A percentile compares a stretch with the other conserved stretches of the same genome.
Evolutionary conservation across 1,284 basidiomycete species (phyloP).

Genomic region (Heterobasidion annosum): DNA sequence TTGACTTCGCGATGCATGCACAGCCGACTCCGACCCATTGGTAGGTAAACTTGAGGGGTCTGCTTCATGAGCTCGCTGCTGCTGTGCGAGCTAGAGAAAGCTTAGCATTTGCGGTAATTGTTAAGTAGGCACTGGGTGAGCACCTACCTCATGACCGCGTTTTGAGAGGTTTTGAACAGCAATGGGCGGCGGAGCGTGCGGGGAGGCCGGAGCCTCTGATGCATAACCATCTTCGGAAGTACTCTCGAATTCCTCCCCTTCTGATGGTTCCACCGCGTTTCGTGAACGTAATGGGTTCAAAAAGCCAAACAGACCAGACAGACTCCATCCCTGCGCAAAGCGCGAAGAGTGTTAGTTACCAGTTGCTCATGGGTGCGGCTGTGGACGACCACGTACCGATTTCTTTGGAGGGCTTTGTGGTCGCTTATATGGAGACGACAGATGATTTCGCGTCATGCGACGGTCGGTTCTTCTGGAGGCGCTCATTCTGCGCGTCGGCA

Average conservation of each 20-base stretch:
- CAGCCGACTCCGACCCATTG: too few relatives aligned
- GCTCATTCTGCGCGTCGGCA: slow-evolving; percentile 29
- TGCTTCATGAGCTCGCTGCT: not conserved
- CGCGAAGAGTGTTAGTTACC: not conserved
- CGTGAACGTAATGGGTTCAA: slow-evolving; percentile 32
- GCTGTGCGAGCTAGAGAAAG: slow-evolving; percentile 1
- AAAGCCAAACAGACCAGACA: slow-evolving; percentile 35
- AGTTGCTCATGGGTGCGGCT: not conserved
- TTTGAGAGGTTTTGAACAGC: slow-evolving; percentile 7
- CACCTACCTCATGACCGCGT: slow-evolving; percentile 9
- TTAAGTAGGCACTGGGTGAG: not conserved
- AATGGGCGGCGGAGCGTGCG: not conserved
- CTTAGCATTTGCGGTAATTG: slow-evolving; percentile 2
- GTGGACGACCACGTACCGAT: slow-evolving; percentile 25
- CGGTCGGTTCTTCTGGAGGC: slow-evolving; percentile 35
- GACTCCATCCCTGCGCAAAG: slow-evolving; percentile 36
- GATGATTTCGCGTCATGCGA: slow-evolving; percentile 27
- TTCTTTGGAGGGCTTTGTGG: slow-evolving; percentile 25
- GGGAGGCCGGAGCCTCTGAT: slow-evolving; percentile 5
- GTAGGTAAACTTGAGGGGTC: too few relatives aligned
- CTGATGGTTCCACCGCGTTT: slow-evolving; percentile 8
- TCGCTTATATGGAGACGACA: slow-evolving; percentile 25
- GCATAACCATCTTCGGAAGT: slow-evolving; percentile 9
- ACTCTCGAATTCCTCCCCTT: slow-evolving; percentile 10
- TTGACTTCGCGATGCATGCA: not conserved